phyloP scores from a whole-genome alignment of 768 basidiomycete genomes.

The Tephrocybe sp. region DNA sequence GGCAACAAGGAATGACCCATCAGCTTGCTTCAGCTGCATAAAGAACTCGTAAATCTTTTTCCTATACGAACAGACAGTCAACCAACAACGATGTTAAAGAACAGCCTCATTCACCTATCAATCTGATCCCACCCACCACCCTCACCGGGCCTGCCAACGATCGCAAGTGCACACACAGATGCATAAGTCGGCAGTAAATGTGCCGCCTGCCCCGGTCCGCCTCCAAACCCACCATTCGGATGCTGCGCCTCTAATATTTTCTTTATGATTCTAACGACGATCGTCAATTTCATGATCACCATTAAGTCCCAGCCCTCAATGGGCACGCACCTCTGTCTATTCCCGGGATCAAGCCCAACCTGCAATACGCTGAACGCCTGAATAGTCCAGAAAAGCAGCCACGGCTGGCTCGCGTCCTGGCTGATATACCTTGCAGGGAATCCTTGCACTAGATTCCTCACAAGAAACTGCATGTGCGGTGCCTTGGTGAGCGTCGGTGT shows the following conservation, averaged over 20 bases:
- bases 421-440: slow-evolving; percentile 78
- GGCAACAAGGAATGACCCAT: slow-evolving; percentile 92
- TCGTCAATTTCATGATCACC: too few relatives aligned
- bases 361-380: slow-evolving; percentile 83
- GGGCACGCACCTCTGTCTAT: slow-evolving; percentile 64
- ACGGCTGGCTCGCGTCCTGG: slow-evolving; percentile 94
- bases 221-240: slow-evolving; percentile 86
- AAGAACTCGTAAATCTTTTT: slow-evolving; percentile 85
- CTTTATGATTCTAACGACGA: slow-evolving; percentile 62
- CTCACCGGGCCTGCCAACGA: slow-evolving; percentile 72
- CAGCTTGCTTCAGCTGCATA: slow-evolving; percentile 87
- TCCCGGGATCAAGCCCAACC: slow-evolving; percentile 74
- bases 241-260: slow-evolving; percentile 85
- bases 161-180: slow-evolving; percentile 78
- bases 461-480: slow-evolving; percentile 74
- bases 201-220: slow-evolving; percentile 85
- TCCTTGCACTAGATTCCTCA: slow-evolving; percentile 70
- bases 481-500: slow-evolving; percentile 53
- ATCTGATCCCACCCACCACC: slow-evolving; percentile 87
- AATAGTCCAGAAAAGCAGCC: slow-evolving; percentile 92
- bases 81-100: too few relatives aligned
- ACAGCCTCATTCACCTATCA: slow-evolving; percentile 55
- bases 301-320: too few relatives aligned
- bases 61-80: too few relatives aligned
- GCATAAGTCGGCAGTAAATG: slow-evolving; percentile 93